These are phyloP conservation scores for Sclerotinia sclerotiorum DNA, from an alignment of 2,329 filamentous ascomycete species.

Conservation along the genomic window DNA sequence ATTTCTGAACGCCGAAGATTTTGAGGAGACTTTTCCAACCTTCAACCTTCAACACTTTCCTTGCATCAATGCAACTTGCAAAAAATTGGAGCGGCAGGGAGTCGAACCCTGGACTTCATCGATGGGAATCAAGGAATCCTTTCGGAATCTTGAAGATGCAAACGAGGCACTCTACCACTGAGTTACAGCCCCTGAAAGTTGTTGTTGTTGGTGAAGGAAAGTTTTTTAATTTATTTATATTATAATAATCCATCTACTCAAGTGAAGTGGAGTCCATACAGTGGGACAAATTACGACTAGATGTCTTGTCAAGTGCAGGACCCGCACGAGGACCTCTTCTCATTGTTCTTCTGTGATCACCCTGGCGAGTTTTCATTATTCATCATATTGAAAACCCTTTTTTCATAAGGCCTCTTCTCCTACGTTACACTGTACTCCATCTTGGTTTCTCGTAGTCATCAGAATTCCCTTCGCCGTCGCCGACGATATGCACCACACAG, in stretches of 20 bases:
- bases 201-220: not conserved
- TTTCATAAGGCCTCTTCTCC: not conserved
- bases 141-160: not conserved
- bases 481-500: not conserved
- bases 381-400: too few relatives aligned
- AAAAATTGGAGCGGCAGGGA: slow-evolving; percentile 13
- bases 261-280: not conserved
- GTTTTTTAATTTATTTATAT: fast-evolving
- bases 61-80: not conserved
- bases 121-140: not conserved
- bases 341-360: too few relatives aligned
- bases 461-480: not conserved
- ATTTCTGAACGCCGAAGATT: too few relatives aligned
- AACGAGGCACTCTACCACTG: slow-evolving; percentile 22
- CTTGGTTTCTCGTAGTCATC: not conserved
- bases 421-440: not conserved
- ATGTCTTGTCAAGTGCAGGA: too few relatives aligned
- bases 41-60: not conserved
- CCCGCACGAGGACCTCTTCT: too few relatives aligned
- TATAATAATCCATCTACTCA: fast-evolving
- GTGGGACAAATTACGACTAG: too few relatives aligned
- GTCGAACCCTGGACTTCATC: slow-evolving; percentile 19
- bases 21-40: not conserved
- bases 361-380: too few relatives aligned
- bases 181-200: slow-evolving; percentile 8